phyloP scores from a whole-genome alignment of 1,284 basidiomycete species.

The Boletus hoseneyae region DNA sequence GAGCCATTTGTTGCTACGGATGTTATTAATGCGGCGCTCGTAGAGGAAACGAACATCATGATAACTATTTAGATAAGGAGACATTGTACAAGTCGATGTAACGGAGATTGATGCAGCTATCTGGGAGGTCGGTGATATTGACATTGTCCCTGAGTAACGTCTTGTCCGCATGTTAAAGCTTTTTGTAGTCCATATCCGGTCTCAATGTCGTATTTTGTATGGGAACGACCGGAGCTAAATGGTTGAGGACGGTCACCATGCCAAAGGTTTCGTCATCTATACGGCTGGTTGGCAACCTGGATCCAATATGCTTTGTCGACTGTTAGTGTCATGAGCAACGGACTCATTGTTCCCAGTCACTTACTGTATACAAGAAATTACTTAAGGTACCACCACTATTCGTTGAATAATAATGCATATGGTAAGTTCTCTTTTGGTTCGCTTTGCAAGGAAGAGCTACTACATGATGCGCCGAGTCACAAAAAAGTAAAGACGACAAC shows the following conservation, averaged over 20 bases:
- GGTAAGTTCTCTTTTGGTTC: too few species aligned
- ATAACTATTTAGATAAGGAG: slow-evolving; percentile 26
- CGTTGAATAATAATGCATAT: too few species aligned
- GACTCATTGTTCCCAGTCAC: too few species aligned
- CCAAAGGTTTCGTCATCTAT: background rate
- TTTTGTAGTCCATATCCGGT: background rate
- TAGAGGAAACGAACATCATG: too few species aligned
- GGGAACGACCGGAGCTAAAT: background rate
- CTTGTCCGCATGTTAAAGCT: background rate
- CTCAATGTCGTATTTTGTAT: background rate
- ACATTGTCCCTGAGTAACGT: background rate
- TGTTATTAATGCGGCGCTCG: slow-evolving; percentile 10
- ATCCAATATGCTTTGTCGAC: too few species aligned
- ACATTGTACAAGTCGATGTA: background rate
- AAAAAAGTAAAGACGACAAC: too few species aligned
- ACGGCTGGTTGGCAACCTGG: background rate
- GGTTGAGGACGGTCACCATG: background rate
- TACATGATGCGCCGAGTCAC: background rate
- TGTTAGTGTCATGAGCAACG: too few species aligned
- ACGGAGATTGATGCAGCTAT: slow-evolving; percentile 1
- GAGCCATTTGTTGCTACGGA: slow-evolving; percentile 28
- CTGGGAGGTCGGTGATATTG: background rate
- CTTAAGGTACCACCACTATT: too few species aligned
- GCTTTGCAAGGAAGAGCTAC: too few species aligned
- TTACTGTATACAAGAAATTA: too few species aligned